Base-by-base conservation (phyloP, 768 basidiomycete genomes). In the Termitomyces sp. region DNA sequence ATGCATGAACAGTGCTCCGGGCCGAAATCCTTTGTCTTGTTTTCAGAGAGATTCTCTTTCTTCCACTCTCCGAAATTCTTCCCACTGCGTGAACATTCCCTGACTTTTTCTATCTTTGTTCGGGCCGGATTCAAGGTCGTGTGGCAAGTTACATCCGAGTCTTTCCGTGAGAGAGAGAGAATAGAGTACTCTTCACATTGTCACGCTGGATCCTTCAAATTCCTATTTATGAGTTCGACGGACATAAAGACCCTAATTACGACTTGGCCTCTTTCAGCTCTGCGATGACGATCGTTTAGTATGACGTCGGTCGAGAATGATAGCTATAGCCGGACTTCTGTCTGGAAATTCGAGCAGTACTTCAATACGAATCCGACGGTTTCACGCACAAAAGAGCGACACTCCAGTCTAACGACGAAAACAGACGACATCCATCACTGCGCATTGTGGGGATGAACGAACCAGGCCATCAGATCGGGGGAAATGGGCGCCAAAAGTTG, bases 401-500 rank as follows among this genome's bases (percentile, higher is more conserved):
- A 12, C 9, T 22, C 10, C 40, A 37, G 36, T 37, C 7, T 30
- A 5, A 37, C 1, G 14, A 14, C 16, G 5, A 12, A 22, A 42
- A 3, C 1, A 4, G 22, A 40, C 39, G 39, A 7, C 39, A 40
- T 40, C n/a, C 7, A 20, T 20, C 4, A 42, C n/a, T n/a, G n/a
- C n/a, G n/a, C n/a, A n/a, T n/a, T n/a, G n/a, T n/a, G n/a, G n/a
- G n/a, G n/a, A n/a, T n/a, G n/a, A n/a, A n/a, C n/a, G n/a, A n/a
- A n/a, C n/a, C n/a, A n/a, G n/a, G n/a, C 7, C 30, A 36, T 50
- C 27, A 40, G 44, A 49, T 49, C 55, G 42, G 46, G 55, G 46
- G 6, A 24, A n/a, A 54, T 10, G 53, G 40, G 53, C 53, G 55
- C 55, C 45, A 56, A 56, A 27, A 48, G 20, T 5, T n/a, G 27